Evolutionary conservation across 306 rosid genomes (phyloP).

Genomic region (Cicer cuneatum): DNA sequence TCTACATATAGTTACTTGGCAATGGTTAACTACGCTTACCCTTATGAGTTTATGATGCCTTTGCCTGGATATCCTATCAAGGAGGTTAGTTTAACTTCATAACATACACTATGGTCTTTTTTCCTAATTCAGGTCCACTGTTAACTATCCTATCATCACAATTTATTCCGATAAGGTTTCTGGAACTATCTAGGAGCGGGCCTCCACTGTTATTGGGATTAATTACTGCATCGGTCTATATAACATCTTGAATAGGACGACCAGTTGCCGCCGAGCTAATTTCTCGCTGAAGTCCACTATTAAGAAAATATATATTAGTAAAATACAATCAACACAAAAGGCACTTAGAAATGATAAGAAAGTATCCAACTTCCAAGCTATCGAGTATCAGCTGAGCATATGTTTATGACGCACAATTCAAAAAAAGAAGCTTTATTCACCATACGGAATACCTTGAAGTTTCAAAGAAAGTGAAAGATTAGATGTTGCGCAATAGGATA

Average conservation of each 20-base stretch:
- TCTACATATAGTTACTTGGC: slow-evolving; percentile 88
- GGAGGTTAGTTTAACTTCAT: slow-evolving; percentile 65
- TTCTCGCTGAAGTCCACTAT: slow-evolving; percentile 96
- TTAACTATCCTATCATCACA: slow-evolving; percentile 12
- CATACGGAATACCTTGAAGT: slow-evolving; percentile 12
- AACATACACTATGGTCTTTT: not conserved
- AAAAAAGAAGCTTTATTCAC: not conserved
- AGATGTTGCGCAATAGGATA: not conserved
- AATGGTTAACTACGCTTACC: slow-evolving; percentile 84
- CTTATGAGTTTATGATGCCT: slow-evolving; percentile 71
- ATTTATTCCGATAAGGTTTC: slow-evolving; percentile 93
- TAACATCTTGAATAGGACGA: slow-evolving; percentile 98
- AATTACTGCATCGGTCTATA: slow-evolving; percentile 99
- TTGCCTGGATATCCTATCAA: slow-evolving; percentile 79
- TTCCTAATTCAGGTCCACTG: slow-evolving; percentile 7
- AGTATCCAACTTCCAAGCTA: slow-evolving; percentile 25
- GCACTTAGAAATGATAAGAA: slow-evolving; percentile 4
- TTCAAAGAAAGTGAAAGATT: not conserved
- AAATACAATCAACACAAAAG: slow-evolving; percentile 25
- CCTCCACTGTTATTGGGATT: slow-evolving; percentile 99
- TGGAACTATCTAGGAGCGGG: slow-evolving; percentile 96
- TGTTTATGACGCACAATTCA: slow-evolving; percentile 10
- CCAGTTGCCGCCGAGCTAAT: slow-evolving; percentile 99
- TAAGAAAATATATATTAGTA: slow-evolving; percentile 38
- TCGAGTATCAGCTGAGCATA: not conserved